These are phyloP conservation scores for Coleophoma cylindrospora DNA, from an alignment of 2,329 filamentous ascomycete genomes.

Conservation along the genomic window DNA sequence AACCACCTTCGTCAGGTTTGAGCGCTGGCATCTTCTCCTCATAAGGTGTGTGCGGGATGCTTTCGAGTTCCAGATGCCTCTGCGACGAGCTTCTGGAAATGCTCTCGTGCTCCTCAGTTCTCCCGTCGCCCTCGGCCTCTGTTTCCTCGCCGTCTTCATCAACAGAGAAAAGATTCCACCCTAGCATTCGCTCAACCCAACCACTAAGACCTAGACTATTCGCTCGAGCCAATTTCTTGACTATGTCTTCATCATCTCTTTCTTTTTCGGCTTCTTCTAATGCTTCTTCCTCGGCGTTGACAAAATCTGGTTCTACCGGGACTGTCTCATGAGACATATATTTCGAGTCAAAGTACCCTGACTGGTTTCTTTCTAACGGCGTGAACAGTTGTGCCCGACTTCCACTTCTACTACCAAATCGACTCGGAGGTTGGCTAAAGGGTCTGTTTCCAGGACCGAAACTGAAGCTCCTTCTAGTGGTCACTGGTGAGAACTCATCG, in stretches of 20 bases:
- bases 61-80: conserved; percentile 9
- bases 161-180: conserved; percentile 58
- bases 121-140: conserved; percentile 34
- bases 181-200: conserved; percentile 54
- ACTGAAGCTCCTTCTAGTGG: conserved; percentile 21
- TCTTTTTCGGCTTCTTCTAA: conserved; percentile 44
- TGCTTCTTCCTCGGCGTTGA: conserved; percentile 56
- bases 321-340: conserved; percentile 27
- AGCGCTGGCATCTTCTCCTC: conserved; percentile 43
- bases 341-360: conserved; percentile 36
- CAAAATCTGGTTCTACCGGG: conserved; percentile 54
- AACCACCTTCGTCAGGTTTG: conserved; percentile 49
- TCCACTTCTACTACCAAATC: conserved; percentile 35
- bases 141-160: conserved; percentile 53
- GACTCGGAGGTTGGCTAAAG: conserved; percentile 44
- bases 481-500: conserved; percentile 29
- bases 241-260: conserved; percentile 52
- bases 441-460: conserved; percentile 29
- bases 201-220: conserved; percentile 47
- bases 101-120: conserved; percentile 25
- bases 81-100: conserved; percentile 16
- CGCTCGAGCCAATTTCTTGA: conserved; percentile 50
- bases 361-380: conserved; percentile 37
- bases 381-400: conserved; percentile 26
- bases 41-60: conserved; percentile 24